phyloP scores from a whole-genome alignment of 2,329 filamentous ascomycete genomes.

The Chrysoporthe cubensis region DNA sequence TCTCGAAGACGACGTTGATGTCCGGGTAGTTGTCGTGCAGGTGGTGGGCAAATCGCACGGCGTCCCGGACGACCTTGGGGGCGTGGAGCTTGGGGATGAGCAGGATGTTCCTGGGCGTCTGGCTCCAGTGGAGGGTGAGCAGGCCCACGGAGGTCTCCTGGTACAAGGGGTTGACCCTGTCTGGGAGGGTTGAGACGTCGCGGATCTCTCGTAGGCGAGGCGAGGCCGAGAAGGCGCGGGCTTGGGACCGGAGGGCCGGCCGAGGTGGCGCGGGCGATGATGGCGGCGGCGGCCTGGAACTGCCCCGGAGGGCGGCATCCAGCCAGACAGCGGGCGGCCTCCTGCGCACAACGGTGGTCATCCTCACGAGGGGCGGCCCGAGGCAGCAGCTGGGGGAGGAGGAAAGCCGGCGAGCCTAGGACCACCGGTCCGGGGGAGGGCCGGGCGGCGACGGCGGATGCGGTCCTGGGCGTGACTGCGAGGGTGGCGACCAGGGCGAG shows the following conservation, averaged over 20 bases:
- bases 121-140: constrained; percentile 58
- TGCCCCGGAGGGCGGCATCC: background rate
- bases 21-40: constrained; percentile 79
- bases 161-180: constrained; percentile 66
- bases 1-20: constrained; percentile 83
- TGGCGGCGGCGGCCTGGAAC: background rate
- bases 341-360: constrained; percentile 18
- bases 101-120: constrained; percentile 59
- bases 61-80: constrained; percentile 55
- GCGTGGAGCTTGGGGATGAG: constrained; percentile 63
- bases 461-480: too few species aligned
- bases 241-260: background rate
- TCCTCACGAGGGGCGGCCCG: constrained; percentile 1
- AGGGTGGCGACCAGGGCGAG: background rate
- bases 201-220: constrained; percentile 50
- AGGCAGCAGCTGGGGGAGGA: background rate
- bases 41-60: constrained; percentile 67
- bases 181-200: constrained; percentile 53
- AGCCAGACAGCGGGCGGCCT: constrained; percentile 19
- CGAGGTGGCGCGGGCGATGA: background rate
- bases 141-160: constrained; percentile 59
- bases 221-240: constrained; percentile 55
- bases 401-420: background rate
- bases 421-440: background rate
- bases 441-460: background rate